A percentile compares a stretch with the other conserved stretches of the same genome.
Conservation (phyloP, 805 yeast genomes). For the Wickerhamomyces subpelliculosus region DNA sequence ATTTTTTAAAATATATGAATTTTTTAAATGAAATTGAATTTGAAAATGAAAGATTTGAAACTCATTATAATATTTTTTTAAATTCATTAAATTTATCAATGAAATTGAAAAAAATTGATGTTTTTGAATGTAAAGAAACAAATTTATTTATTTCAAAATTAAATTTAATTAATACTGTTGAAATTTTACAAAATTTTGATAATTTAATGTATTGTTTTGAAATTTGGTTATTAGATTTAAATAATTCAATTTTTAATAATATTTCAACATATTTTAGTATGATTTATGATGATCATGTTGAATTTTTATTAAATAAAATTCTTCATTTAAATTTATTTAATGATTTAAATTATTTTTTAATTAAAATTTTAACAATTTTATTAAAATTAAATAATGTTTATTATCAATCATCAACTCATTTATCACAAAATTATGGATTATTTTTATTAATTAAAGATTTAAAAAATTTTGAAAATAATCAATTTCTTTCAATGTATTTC, state of each 20-base stretch:
- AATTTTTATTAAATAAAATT: slow-evolving; percentile 9
- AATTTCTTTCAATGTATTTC: slow-evolving; percentile 9
- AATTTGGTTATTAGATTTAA: slow-evolving; percentile 14
- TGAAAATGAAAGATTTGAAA: not conserved
- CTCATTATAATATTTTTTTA: slow-evolving; percentile 2
- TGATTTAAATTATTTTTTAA: slow-evolving; percentile 15
- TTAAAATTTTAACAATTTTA: slow-evolving; percentile 9
- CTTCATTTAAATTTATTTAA: slow-evolving; percentile 14
- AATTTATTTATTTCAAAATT: not conserved
- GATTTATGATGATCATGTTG: slow-evolving; percentile 4
- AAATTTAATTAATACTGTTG: slow-evolving; percentile 1
- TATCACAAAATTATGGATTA: slow-evolving; percentile 1
- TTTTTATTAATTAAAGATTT: slow-evolving; percentile 4
- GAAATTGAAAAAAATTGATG: slow-evolving; percentile 6
- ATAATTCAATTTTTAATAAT: slow-evolving; percentile 7
- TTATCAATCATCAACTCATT: slow-evolving; percentile 4
- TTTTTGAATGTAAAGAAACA: slow-evolving; percentile 4
- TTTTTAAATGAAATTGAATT: not conserved
- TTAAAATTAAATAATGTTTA: slow-evolving; percentile 13
- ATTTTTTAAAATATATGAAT: not conserved
- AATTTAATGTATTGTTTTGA: slow-evolving; percentile 17
- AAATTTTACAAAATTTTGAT: slow-evolving; percentile 10
- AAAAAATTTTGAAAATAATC: slow-evolving; percentile 15
- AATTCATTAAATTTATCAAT: slow-evolving; percentile 4
- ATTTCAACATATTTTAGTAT: slow-evolving; percentile 4